These are phyloP conservation scores for Talaromyces wortmannii DNA, from an alignment of 495 filamentous ascomycete genomes.

Conservation along the genomic window DNA sequence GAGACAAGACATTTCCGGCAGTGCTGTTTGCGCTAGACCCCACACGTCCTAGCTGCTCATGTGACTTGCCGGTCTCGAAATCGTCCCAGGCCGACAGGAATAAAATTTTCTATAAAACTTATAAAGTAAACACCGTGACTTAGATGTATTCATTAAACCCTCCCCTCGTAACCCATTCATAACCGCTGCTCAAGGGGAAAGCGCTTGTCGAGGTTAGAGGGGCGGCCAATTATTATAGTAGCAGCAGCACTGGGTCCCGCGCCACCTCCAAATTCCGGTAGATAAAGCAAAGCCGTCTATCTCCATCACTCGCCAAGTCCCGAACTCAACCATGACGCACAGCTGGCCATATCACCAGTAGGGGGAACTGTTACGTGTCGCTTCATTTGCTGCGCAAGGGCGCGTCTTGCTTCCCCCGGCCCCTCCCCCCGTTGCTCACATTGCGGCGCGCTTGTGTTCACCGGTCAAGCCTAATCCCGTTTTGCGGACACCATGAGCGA, in stretches of 20 bases:
- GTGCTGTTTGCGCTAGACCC: no score
- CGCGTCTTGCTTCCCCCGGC: neutral
- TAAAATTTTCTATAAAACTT: no score
- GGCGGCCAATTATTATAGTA: neutral
- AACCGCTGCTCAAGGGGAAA: neutral
- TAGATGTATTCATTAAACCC: no score
- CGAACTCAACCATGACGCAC: neutral
- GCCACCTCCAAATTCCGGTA: neutral
- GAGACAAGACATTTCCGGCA: no score
- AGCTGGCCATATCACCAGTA: neutral
- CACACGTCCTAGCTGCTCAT: no score
- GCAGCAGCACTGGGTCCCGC: neutral
- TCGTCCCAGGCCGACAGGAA: no score
- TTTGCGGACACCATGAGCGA: constrained; percentile 62
- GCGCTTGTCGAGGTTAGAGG: neutral
- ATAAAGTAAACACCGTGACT: no score
- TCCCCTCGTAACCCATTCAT: no score
- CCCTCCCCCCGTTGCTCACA: neutral
- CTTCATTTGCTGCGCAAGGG: neutral
- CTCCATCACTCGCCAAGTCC: neutral
- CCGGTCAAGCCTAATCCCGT: neutral
- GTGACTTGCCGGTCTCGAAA: no score
- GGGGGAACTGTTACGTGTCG: neutral
- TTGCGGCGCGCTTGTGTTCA: neutral
- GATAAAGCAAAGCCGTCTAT: neutral